phyloP scores from a whole-genome alignment of 164 flowering plant genomes.

The Berberis vulgaris region DNA sequence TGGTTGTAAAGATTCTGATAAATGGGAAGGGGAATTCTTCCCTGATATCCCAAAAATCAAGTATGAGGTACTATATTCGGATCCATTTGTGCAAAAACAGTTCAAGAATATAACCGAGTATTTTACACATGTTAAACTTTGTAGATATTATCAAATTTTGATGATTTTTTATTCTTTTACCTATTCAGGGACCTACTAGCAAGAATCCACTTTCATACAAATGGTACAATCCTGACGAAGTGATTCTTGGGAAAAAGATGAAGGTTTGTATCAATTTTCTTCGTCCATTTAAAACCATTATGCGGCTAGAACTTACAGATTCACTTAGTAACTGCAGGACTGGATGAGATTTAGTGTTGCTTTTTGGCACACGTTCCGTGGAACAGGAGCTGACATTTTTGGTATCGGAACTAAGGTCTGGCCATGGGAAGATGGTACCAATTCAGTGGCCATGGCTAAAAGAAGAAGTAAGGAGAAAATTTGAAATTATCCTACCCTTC shows the following conservation, averaged over 20 bases:
- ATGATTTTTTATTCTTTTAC: not conserved
- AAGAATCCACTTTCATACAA: conserved; percentile 78
- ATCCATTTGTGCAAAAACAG: not conserved
- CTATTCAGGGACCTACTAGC: conserved; percentile 78
- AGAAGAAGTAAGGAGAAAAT: conserved; percentile 64
- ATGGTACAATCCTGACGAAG: conserved; percentile 91
- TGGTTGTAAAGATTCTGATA: conserved; percentile 39
- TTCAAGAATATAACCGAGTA: not conserved
- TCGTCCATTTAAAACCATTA: not conserved
- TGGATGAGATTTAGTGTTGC: conserved; percentile 98
- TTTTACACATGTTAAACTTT: no score
- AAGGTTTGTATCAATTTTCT: conserved; percentile 41
- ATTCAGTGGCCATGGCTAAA: conserved; percentile 95
- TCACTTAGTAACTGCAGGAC: conserved; percentile 36
- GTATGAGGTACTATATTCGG: conserved; percentile 57
- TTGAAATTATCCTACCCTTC: not conserved
- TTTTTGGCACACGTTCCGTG: conserved; percentile 98
- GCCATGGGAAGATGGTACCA: conserved; percentile 99
- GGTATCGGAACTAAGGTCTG: conserved; percentile 87
- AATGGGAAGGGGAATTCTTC: conserved; percentile 95
- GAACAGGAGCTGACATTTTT: conserved; percentile 89
- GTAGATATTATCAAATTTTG: not conserved
- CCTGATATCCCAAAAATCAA: conserved; percentile 80
- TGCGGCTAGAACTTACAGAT: not conserved
- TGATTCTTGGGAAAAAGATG: conserved; percentile 92